Conservation (phyloP, 2,329 filamentous ascomycete species). For the Paecilomyces formosus region DNA sequence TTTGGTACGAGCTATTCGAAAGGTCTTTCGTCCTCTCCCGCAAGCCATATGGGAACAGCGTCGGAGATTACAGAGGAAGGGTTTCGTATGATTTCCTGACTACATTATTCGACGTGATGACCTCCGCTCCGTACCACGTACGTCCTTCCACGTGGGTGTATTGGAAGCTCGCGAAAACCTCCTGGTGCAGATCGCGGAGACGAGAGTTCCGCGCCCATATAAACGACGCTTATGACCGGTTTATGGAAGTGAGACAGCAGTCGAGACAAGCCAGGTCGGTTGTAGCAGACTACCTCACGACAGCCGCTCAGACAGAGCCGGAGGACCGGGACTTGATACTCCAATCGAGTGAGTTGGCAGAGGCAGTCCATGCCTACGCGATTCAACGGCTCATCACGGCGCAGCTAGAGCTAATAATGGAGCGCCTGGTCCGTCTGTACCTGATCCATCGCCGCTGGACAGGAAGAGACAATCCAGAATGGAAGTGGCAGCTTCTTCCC, state of each 20-base stretch:
- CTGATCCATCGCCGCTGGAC: slow-evolving; percentile 13
- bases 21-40: slow-evolving; percentile 57
- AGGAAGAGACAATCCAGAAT: slow-evolving; percentile 13
- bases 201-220: slow-evolving; percentile 19
- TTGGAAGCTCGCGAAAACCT: slow-evolving; percentile 22
- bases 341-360: slow-evolving; percentile 16
- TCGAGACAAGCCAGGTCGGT: slow-evolving; percentile 16
- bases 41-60: slow-evolving; percentile 29
- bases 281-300: slow-evolving; percentile 17
- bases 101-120: slow-evolving; percentile 55
- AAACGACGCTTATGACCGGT: slow-evolving; percentile 20
- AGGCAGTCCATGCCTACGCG: slow-evolving; percentile 26
- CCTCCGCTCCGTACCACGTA: slow-evolving; percentile 48
- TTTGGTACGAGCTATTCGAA: slow-evolving; percentile 61
- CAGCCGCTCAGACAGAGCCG: not conserved
- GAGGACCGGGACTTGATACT: slow-evolving; percentile 5
- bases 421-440: slow-evolving; percentile 15
- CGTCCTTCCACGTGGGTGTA: slow-evolving; percentile 52
- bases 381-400: slow-evolving; percentile 20
- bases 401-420: slow-evolving; percentile 19
- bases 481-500: slow-evolving; percentile 33
- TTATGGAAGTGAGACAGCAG: slow-evolving; percentile 19
- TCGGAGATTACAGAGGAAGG: slow-evolving; percentile 16
- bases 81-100: slow-evolving; percentile 41
- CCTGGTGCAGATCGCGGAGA: slow-evolving; percentile 13